A percentile compares a stretch with the other conserved stretches of the same genome.
Conservation (phyloP, 1,139 yeast genomes). For the Pichia sp. region DNA sequence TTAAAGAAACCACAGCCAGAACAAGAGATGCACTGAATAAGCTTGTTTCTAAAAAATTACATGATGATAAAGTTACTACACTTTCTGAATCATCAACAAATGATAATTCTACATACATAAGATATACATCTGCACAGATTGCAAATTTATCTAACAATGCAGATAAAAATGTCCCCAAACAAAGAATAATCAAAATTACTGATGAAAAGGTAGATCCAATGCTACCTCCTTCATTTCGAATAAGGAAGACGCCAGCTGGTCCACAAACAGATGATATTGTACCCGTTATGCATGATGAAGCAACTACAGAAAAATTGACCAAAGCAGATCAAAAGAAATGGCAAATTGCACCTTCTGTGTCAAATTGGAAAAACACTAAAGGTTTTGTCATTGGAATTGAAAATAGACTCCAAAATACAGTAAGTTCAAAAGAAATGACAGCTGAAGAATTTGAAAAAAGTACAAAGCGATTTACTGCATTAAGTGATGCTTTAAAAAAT, state of each 20-base stretch:
- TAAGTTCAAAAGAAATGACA: slow-evolving; percentile 38
- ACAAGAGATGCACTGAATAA: slow-evolving; percentile 45
- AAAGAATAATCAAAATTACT: slow-evolving; percentile 47
- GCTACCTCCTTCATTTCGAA: slow-evolving; percentile 69
- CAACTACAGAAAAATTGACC: slow-evolving; percentile 40
- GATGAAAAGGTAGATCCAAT: slow-evolving; percentile 74
- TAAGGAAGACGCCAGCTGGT: slow-evolving; percentile 64
- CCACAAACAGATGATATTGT: slow-evolving; percentile 59
- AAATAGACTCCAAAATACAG: slow-evolving; percentile 43
- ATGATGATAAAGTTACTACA: slow-evolving; percentile 27
- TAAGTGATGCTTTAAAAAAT: slow-evolving; percentile 64
- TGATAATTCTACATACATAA: slow-evolving; percentile 35
- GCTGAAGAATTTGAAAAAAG: slow-evolving; percentile 34
- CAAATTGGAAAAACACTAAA: slow-evolving; percentile 93
- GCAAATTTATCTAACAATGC: slow-evolving; percentile 24
- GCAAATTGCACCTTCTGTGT: slow-evolving; percentile 87
- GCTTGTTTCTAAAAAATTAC: slow-evolving; percentile 36
- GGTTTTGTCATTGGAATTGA: slow-evolving; percentile 84
- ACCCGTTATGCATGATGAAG: slow-evolving; percentile 30
- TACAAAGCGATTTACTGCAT: slow-evolving; percentile 55
- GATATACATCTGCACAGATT: slow-evolving; percentile 43
- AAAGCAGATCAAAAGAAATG: slow-evolving; percentile 75
- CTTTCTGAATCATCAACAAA: slow-evolving; percentile 9
- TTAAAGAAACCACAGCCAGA: slow-evolving; percentile 16
- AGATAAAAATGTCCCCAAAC: slow-evolving; percentile 19